A percentile compares a stretch with the other conserved stretches of the same genome.
Conservation (phyloP, 2,329 filamentous ascomycete genomes). For the Cephalotrichum gorgonifer region DNA sequence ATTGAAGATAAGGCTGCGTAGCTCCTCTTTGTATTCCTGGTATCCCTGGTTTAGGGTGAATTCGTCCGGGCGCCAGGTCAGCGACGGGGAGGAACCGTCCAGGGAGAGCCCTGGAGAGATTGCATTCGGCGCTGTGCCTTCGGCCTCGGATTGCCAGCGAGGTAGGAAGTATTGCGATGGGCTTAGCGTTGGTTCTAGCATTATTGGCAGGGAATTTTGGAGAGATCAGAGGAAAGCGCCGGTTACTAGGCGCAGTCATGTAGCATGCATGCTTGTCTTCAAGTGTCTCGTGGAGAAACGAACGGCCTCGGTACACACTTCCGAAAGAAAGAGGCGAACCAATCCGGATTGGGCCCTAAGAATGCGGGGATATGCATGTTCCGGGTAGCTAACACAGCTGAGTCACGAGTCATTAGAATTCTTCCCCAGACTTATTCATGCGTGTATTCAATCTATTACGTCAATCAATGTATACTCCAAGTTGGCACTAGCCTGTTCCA, state of each 20-base stretch:
- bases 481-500: not conserved
- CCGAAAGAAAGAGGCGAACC: no score
- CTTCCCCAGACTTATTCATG: no score
- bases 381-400: no score
- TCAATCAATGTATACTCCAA: not conserved
- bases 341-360: no score
- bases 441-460: not conserved
- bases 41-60: conserved; percentile 29
- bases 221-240: no score
- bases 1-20: conserved; percentile 33
- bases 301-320: no score
- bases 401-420: no score
- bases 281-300: no score
- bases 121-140: not conserved
- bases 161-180: not conserved
- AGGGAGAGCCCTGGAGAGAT: not conserved
- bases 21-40: conserved; percentile 33
- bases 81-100: conserved; percentile 2
- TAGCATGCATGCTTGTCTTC: no score
- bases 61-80: conserved; percentile 20
- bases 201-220: not conserved
- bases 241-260: no score
- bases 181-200: not conserved
- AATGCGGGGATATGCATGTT: no score
- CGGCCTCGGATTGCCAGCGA: not conserved